Evolutionary conservation across 805 yeast species (phyloP).

Genomic region (Tetrapisispora phaffii): DNA sequence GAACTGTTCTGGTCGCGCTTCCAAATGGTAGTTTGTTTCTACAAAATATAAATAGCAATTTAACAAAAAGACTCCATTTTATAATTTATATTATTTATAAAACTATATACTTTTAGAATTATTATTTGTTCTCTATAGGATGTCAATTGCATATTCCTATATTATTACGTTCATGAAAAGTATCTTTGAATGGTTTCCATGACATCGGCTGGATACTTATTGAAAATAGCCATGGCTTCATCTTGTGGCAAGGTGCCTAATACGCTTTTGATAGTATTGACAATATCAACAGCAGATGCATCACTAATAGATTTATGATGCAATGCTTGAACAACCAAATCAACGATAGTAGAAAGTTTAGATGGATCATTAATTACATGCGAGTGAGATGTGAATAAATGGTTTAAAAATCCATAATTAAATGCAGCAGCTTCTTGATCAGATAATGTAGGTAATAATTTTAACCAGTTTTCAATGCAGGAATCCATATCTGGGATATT

Average conservation of each 20-base stretch:
- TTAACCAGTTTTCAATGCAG: conserved; percentile 67
- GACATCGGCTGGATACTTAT: conserved; percentile 51
- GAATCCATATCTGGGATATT: conserved; percentile 51
- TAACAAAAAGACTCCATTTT: too few relatives aligned
- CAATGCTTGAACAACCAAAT: conserved; percentile 64
- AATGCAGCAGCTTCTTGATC: conserved; percentile 86
- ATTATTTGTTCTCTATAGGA: not conserved
- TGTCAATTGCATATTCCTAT: not conserved
- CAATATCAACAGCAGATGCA: conserved; percentile 56
- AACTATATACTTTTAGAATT: not conserved
- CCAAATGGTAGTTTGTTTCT: not conserved
- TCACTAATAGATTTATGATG: conserved; percentile 59
- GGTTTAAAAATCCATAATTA: conserved; percentile 65
- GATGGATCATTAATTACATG: conserved; percentile 39
- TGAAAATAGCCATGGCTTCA: conserved; percentile 56
- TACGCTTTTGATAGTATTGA: conserved; percentile 51
- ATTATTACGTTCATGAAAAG: conserved; percentile 32
- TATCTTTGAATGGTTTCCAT: conserved; percentile 51
- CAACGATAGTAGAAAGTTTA: conserved; percentile 53
- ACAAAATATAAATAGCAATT: not conserved
- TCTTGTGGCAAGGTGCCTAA: conserved; percentile 57
- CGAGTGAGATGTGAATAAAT: conserved; percentile 59
- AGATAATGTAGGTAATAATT: conserved; percentile 67
- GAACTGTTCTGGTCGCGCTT: too few relatives aligned
- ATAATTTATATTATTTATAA: too few relatives aligned